Conservation (phyloP, 768 basidiomycete genomes). For the Amanita molliuscula region DNA sequence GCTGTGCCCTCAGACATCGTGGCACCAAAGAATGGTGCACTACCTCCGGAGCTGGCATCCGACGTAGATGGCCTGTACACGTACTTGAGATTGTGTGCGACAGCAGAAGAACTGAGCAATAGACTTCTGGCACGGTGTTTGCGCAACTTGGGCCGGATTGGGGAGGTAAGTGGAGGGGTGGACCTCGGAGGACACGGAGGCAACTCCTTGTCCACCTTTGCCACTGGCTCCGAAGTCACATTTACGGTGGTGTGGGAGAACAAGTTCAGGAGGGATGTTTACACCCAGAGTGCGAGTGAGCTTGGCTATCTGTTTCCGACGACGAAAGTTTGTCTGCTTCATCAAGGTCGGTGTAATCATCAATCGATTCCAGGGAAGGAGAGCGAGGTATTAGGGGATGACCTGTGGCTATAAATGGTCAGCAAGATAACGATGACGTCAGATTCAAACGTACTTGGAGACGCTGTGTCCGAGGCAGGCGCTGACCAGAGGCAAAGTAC, state of each 20-base stretch:
- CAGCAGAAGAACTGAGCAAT: neutral
- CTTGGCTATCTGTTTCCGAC: slow-evolving; percentile 32
- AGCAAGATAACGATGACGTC: neutral
- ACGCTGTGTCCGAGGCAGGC: neutral
- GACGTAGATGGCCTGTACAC: neutral
- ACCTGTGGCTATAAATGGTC: neutral
- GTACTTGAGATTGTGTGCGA: neutral
- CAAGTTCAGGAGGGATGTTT: slow-evolving; percentile 37
- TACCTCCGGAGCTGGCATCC: neutral
- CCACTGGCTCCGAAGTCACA: neutral
- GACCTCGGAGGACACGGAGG: neutral
- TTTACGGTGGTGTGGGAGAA: slow-evolving; percentile 15
- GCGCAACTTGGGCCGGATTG: neutral
- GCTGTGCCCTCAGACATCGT: slow-evolving; percentile 10
- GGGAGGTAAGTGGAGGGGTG: neutral
- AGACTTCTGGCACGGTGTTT: neutral
- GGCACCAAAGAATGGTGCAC: neutral
- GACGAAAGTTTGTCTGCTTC: slow-evolving; percentile 14
- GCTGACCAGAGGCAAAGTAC: neutral
- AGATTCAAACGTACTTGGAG: neutral
- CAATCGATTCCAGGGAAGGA: neutral
- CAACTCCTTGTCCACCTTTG: neutral
- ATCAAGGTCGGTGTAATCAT: neutral
- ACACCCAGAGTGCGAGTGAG: slow-evolving; percentile 42
- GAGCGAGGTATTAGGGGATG: neutral